phyloP scores from a whole-genome alignment of 1,284 basidiomycete genomes.

The Ustilago hordei region DNA sequence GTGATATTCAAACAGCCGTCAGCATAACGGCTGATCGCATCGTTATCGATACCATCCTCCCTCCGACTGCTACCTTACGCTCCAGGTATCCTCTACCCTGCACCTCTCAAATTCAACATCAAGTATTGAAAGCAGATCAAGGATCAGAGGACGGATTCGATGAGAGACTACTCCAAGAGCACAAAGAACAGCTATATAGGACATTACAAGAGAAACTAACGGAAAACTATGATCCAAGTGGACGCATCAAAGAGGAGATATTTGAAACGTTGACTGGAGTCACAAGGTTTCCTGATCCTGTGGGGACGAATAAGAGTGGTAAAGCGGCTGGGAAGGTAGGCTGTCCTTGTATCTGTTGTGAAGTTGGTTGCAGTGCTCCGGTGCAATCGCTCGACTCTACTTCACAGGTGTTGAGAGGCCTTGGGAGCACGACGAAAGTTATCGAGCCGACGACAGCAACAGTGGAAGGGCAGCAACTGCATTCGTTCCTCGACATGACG shows the following conservation, averaged over 20 bases:
- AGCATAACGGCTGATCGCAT: conserved; percentile 45
- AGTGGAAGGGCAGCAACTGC: background rate
- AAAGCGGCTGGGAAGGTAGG: background rate
- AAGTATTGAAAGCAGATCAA: background rate
- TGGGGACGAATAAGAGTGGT: conserved; percentile 6
- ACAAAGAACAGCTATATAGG: conserved; percentile 19
- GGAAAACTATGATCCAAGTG: conserved; percentile 32
- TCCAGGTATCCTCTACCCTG: background rate
- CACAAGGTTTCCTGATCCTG: conserved; percentile 33
- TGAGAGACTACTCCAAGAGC: conserved; percentile 7
- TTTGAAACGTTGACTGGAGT: conserved; percentile 28
- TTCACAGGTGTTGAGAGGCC: background rate
- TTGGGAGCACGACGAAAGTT: background rate
- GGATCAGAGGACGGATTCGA: background rate
- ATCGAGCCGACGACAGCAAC: background rate
- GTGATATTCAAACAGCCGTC: conserved; percentile 53
- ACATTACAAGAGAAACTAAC: conserved; percentile 13
- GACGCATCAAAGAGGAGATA: conserved; percentile 27
- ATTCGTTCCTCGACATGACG: conserved; percentile 32
- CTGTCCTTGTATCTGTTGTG: conserved; percentile 47
- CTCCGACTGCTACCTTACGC: conserved; percentile 34
- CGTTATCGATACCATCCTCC: conserved; percentile 58
- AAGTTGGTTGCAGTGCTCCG: conserved; percentile 18
- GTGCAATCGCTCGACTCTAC: conserved; percentile 8
- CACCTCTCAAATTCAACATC: background rate